Evolutionary conservation across 495 filamentous ascomycete species (phyloP), one percentile per base, ranked within the genome.

Genomic region (Achaetomiella virescens): DNA sequence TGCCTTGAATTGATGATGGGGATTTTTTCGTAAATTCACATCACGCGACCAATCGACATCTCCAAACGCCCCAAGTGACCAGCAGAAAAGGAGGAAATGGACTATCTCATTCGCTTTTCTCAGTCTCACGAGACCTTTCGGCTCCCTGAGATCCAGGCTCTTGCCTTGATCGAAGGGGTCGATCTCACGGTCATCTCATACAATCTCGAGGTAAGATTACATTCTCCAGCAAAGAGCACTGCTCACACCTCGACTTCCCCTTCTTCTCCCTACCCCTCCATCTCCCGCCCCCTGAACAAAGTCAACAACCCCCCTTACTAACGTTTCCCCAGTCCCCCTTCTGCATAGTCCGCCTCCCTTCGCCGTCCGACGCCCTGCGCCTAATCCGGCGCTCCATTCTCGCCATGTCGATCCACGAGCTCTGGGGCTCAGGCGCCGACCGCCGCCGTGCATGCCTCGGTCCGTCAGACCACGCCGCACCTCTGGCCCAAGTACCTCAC

Each of bases 71-170:
- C n/a, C n/a, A 50, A 35, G 20, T 3, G 12, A 25, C 31, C 51
- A 64, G 52, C 2, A 85, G 36, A 46, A 38, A 27, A 17, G 14
- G 8, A 3, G 17, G 60, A 48, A 55, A 65, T 89, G 81, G 83
- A 93, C 54, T 97, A 87, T 62, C 81, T 99, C 43, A 84, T 99
- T 55, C 87, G 92, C 58, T 90, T 97, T 66, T 89, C 85, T 11
- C 95, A 97, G 68, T 75, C 79, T 48, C 91, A 97, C 67, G 90
- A 97, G 76, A 86, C 81, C 14, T 99, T 99, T 67, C 87, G 91
- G 50, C 79, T 80, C 54, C 79, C 91, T 9, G 93, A 99, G 70
- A 77, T 97, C n/a, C 72, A 91, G 63, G 83, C 93, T 20, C 71
- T 97, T 18, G 92, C 93, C 7, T 67, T 81, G 7, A 66, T 95